Evolutionary conservation across 2,329 filamentous ascomycete genomes (phyloP).

Genomic region (Colletotrichum karsti): DNA sequence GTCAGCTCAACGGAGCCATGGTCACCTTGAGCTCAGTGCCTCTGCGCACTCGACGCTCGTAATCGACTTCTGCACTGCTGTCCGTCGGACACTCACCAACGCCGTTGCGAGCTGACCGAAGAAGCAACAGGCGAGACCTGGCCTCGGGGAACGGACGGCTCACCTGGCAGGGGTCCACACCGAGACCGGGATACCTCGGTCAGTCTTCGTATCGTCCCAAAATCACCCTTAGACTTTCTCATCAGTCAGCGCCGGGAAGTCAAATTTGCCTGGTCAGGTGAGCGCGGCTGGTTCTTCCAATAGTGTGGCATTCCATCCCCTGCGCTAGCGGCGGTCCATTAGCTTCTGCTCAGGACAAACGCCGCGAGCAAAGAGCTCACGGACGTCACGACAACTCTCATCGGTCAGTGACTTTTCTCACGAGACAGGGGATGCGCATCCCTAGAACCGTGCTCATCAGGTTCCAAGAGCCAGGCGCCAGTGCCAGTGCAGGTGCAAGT

Average conservation of each 20-base stretch:
- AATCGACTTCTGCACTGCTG: background rate
- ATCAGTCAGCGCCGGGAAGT: background rate
- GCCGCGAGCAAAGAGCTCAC: conserved; percentile 8
- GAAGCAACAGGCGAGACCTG: conserved; percentile 10
- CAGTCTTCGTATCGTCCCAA: background rate
- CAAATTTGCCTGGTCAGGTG: conserved; percentile 15
- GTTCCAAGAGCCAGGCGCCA: background rate
- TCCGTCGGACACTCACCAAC: conserved; percentile 1
- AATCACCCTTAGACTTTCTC: background rate
- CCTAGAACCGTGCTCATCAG: background rate
- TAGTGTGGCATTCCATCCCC: conserved; percentile 7
- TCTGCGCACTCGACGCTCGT: background rate
- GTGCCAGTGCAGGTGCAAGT: too few relatives aligned
- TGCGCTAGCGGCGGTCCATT: conserved; percentile 1
- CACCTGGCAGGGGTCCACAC: conserved; percentile 15
- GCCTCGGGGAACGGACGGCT: background rate
- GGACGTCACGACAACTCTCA: background rate
- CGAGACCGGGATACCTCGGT: conserved; percentile 17
- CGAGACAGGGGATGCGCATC: background rate
- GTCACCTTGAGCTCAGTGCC: background rate
- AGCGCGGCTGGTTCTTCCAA: conserved; percentile 17
- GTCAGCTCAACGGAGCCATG: background rate
- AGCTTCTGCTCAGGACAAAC: background rate
- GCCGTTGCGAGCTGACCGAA: conserved; percentile 5
- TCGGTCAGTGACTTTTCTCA: background rate